Base-by-base conservation (phyloP, 2,329 filamentous ascomycete species). In the Xylariaceae sp. region DNA sequence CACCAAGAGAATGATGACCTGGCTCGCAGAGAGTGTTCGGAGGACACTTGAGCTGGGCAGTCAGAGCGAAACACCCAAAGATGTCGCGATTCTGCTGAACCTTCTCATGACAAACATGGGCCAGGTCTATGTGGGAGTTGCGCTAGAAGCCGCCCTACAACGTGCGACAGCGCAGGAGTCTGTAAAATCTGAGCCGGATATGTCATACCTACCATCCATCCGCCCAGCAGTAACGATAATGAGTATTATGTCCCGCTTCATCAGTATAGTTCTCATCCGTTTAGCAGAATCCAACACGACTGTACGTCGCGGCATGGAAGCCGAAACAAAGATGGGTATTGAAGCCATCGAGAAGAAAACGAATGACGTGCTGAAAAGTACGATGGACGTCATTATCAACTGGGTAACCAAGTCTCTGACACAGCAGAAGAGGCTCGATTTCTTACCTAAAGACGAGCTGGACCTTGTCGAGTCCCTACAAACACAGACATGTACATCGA, bases 1-100 rank as follows among this genome's bases (percentile, higher is more conserved):
- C 64, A 88, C 91, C n/a, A 97, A 97, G 69, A 81, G 93, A 46
- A 98, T 98, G 91, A 78, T 98, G 49, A 94, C 88, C 63, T 98
- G 93, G 93, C 73, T 98, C 33, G 93, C 93, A 2, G 93, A 98
- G 71, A 90, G 88, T 51, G 92, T 98, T 20, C 87, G 93, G 32
- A 79, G 93, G 52, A 89, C 90, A 0, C 75, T 98, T 8, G 93
- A 98, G 65, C 75, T 98, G n/a, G 90, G 88, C 20, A 85, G 88
- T 20, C 83, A 84, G 41, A 85, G 79, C 46, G 93, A 98, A 57
- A 96, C 90, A 4, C 89, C 93, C 14, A 97, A 95, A 65, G 93
- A 98, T 65, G 88, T 97, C 45, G 86, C 85, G 37, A 83, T 88
- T 49, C 76, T 97, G 20, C 77, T 96, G 25, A 86, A 85, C 62